A percentile compares a stretch with the other conserved stretches of the same genome.
phyloP scores from a whole-genome alignment of 1,284 basidiomycete genomes.

The Polyporus tsugae region DNA sequence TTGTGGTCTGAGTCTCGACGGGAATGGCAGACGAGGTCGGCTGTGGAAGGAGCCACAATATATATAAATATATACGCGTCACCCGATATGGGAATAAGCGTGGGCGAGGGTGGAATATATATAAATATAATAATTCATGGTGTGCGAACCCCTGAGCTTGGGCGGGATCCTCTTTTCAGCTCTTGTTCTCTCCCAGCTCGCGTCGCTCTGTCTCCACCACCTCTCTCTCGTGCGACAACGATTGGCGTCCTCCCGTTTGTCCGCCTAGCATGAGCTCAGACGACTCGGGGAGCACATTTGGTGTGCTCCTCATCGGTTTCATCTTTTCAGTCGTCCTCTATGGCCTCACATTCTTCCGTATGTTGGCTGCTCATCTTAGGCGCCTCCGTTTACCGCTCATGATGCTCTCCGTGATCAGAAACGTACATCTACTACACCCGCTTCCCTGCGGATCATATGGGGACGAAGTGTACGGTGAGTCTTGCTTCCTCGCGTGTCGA shows the following conservation, averaged over 20 bases:
- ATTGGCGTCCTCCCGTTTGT: neutral
- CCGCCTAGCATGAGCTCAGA: slow-evolving; percentile 13
- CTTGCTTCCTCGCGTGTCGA: too few relatives aligned
- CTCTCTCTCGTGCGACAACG: neutral
- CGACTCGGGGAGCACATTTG: slow-evolving; percentile 43
- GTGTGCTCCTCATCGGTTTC: slow-evolving; percentile 48
- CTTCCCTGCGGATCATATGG: slow-evolving; percentile 43
- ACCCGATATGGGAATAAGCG: neutral
- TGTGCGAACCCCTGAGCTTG: neutral
- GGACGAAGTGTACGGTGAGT: slow-evolving; percentile 44
- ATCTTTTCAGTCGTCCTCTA: slow-evolving; percentile 48
- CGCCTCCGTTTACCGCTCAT: neutral
- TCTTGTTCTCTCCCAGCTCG: neutral
- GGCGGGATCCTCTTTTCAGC: neutral
- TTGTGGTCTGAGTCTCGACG: slow-evolving; percentile 2
- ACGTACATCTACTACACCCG: slow-evolving; percentile 50
- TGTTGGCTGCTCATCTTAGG: slow-evolving; percentile 25
- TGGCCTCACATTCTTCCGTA: slow-evolving; percentile 54
- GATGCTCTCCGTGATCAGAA: slow-evolving; percentile 38
- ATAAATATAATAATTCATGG: too few relatives aligned
- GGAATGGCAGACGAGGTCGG: neutral
- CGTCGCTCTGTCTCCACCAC: neutral
- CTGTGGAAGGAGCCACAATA: too few relatives aligned
- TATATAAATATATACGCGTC: too few relatives aligned
- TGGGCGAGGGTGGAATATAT: neutral